Evolutionary conservation across 441 rosid species (phyloP).

Genomic region (Corymbia citriodora): DNA sequence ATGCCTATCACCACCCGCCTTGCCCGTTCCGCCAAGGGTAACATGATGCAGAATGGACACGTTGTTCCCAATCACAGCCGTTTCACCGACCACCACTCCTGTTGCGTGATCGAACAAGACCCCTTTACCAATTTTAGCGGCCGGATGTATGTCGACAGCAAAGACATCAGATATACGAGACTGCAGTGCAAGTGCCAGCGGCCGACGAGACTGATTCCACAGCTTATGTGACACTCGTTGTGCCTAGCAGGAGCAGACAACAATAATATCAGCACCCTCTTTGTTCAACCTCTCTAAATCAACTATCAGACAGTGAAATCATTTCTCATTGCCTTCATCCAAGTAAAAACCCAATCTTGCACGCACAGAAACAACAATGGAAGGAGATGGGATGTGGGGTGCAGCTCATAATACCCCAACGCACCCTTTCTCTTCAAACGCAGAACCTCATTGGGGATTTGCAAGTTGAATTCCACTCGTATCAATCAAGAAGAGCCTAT

Average conservation of each 20-base stretch:
- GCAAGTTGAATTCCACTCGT: background rate
- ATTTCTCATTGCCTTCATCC: background rate
- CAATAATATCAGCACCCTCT: background rate
- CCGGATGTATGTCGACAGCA: slow-evolving; percentile 92
- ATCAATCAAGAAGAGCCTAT: background rate
- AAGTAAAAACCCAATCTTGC: background rate
- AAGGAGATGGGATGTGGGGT: background rate
- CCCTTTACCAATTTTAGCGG: slow-evolving; percentile 85
- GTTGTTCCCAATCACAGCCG: slow-evolving; percentile 86
- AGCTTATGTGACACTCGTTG: slow-evolving; percentile 85
- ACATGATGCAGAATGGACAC: slow-evolving; percentile 91
- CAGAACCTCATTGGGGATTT: background rate
- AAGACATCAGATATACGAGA: slow-evolving; percentile 87
- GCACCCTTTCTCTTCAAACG: background rate
- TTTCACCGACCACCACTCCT: slow-evolving; percentile 83
- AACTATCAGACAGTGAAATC: background rate
- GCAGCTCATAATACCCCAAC: background rate
- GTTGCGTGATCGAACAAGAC: slow-evolving; percentile 89
- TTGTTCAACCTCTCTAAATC: background rate
- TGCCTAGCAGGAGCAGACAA: slow-evolving; percentile 34
- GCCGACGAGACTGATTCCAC: slow-evolving; percentile 68
- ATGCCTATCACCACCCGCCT: slow-evolving; percentile 70
- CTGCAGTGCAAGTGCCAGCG: slow-evolving; percentile 81
- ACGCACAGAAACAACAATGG: background rate
- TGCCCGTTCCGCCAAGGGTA: slow-evolving; percentile 90